A percentile compares a stretch with the other conserved stretches of the same genome.
Evolutionary conservation across 495 filamentous ascomycete genomes (phyloP).

Genomic region (Jackrogersella multiformis): DNA sequence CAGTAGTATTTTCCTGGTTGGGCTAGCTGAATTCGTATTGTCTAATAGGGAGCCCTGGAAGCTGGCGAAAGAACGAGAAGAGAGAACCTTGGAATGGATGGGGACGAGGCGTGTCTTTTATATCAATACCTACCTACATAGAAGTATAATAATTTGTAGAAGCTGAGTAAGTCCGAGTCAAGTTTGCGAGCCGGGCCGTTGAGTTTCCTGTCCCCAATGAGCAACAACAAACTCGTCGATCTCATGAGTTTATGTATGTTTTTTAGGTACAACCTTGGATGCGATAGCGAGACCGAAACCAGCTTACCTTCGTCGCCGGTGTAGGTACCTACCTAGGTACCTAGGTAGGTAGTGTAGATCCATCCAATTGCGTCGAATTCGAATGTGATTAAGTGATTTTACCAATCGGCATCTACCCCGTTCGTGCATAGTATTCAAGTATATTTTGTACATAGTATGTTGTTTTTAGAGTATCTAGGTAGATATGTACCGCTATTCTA

Average conservation of each 20-base stretch:
- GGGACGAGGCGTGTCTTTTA: constrained; percentile 24
- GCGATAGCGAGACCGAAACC: constrained; percentile 34
- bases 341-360: not conserved
- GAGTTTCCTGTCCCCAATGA: constrained; percentile 11
- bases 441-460: not conserved
- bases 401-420: not conserved
- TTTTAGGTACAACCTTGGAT: constrained; percentile 10
- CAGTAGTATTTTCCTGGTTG: constrained; percentile 7
- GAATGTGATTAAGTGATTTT: not conserved
- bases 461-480: no score
- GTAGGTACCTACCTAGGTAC: not conserved
- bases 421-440: constrained; percentile 18
- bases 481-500: no score
- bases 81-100: not conserved
- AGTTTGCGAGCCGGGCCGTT: constrained; percentile 16
- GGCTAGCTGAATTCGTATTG: constrained; percentile 1
- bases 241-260: constrained; percentile 2
- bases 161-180: constrained; percentile 3
- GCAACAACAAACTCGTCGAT: constrained; percentile 15
- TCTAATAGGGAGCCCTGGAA: not conserved
- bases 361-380: not conserved
- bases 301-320: no score
- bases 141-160: not conserved
- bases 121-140: no score
- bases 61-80: not conserved